Conservation (phyloP, 805 yeast genomes). For the Lachancea mirantina region DNA sequence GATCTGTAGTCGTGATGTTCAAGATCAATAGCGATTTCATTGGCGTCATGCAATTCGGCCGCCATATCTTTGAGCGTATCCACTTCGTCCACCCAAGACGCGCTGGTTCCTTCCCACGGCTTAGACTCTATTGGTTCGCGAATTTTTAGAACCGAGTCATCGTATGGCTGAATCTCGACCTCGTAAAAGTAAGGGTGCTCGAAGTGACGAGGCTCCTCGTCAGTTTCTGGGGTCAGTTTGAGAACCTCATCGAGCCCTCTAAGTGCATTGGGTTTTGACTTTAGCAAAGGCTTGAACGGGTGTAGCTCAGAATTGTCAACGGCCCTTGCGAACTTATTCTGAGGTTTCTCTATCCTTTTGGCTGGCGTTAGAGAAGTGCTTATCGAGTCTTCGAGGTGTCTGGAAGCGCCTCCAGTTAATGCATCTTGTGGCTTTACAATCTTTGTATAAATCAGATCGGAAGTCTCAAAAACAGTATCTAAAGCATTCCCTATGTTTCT, state of each 20-base stretch:
- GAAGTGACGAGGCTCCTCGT: conserved; percentile 50
- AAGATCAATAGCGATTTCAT: conserved; percentile 83
- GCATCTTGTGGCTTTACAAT: conserved; percentile 18
- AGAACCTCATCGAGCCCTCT: conserved; percentile 48
- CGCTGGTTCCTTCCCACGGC: conserved; percentile 59
- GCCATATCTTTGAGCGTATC: conserved; percentile 50
- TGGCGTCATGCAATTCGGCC: conserved; percentile 39
- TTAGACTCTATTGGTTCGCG: conserved; percentile 44
- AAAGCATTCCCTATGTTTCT: conserved; percentile 50
- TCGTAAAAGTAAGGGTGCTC: conserved; percentile 78
- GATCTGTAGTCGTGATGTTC: conserved; percentile 94
- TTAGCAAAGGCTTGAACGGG: conserved; percentile 74
- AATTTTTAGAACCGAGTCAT: conserved; percentile 43
- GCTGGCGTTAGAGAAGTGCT: conserved; percentile 16
- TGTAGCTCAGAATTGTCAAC: conserved; percentile 60
- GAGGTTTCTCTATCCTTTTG: conserved; percentile 57
- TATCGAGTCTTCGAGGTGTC: conserved; percentile 45
- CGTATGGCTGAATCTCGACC: conserved; percentile 63
- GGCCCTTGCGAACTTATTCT: conserved; percentile 45
- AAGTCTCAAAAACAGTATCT: conserved; percentile 68
- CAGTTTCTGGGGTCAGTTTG: conserved; percentile 32
- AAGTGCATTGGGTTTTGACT: conserved; percentile 64
- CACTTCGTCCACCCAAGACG: conserved; percentile 65
- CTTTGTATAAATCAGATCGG: conserved; percentile 61
- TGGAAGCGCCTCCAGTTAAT: conserved; percentile 23